Evolutionary conservation across 1,284 basidiomycete species (phyloP).

Genomic region (Ceratobasidium sp.): DNA sequence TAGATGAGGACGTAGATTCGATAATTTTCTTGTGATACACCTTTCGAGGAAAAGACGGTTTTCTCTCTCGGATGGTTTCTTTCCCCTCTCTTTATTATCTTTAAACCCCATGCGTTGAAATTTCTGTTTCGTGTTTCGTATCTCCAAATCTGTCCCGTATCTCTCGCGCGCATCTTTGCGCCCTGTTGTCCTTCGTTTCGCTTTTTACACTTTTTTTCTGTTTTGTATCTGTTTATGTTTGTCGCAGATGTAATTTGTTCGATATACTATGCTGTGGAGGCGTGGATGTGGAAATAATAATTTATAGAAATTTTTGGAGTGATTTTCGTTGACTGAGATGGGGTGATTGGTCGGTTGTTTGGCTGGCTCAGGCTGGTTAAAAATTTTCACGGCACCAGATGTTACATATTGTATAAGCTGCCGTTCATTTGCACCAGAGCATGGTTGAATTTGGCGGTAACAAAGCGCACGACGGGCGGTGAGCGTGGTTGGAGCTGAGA

Average conservation of each 20-base stretch:
- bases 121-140: too few relatives aligned
- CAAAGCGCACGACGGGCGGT: too few relatives aligned
- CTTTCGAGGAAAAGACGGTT: slow-evolving; percentile 3
- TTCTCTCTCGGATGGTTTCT: slow-evolving; percentile 4
- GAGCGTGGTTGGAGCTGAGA: too few relatives aligned
- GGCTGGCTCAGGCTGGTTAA: too few relatives aligned
- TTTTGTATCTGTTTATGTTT: slow-evolving; percentile 23
- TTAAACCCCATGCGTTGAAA: background rate
- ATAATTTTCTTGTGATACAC: background rate
- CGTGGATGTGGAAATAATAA: slow-evolving; percentile 10
- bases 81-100: background rate
- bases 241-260: background rate
- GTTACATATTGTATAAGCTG: too few relatives aligned
- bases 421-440: too few relatives aligned
- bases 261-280: background rate
- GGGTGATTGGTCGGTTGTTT: too few relatives aligned
- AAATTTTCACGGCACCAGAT: too few relatives aligned
- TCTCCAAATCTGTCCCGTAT: too few relatives aligned
- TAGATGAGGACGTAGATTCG: background rate
- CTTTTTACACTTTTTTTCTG: slow-evolving; percentile 2
- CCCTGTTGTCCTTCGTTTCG: slow-evolving; percentile 21
- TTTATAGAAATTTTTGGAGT: background rate
- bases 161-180: background rate
- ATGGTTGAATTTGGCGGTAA: too few relatives aligned
- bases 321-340: background rate